Evolutionary conservation across 192 early-diverging fungal genomes (phyloP).

Genomic region (Phlyctochytrium arcticum): DNA sequence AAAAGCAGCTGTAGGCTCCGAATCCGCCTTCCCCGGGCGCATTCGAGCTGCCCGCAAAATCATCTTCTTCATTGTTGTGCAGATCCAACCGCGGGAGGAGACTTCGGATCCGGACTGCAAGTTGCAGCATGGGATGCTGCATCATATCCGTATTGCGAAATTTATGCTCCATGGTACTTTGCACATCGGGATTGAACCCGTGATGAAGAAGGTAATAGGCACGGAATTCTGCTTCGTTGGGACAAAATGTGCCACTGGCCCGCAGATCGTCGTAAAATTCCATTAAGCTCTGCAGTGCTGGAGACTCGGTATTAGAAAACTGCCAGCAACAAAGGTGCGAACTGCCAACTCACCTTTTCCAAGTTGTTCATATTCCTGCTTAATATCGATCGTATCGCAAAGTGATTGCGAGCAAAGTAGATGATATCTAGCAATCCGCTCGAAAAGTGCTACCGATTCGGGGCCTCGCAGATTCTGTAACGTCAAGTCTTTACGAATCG

Average conservation of each 20-base stretch:
- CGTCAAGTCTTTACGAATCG: slow-evolving; percentile 83
- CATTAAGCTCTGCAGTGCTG: slow-evolving; percentile 75
- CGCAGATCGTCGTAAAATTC: slow-evolving; percentile 83
- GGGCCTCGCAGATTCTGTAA: slow-evolving; percentile 73
- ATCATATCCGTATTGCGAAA: slow-evolving; percentile 56
- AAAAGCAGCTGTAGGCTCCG: slow-evolving; percentile 68
- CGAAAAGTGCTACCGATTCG: slow-evolving; percentile 66
- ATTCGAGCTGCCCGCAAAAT: slow-evolving; percentile 17
- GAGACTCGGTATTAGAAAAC: background rate
- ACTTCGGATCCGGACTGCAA: slow-evolving; percentile 64
- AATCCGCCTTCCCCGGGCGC: slow-evolving; percentile 31
- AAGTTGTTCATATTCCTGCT: slow-evolving; percentile 87
- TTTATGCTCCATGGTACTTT: slow-evolving; percentile 54
- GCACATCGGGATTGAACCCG: slow-evolving; percentile 66
- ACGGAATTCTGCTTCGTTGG: slow-evolving; percentile 87
- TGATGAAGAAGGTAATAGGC: slow-evolving; percentile 83
- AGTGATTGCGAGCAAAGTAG: slow-evolving; percentile 72
- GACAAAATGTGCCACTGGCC: slow-evolving; percentile 42
- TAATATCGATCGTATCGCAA: slow-evolving; percentile 66
- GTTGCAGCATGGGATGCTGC: slow-evolving; percentile 57
- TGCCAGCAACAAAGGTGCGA: background rate
- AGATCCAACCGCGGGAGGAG: slow-evolving; percentile 44
- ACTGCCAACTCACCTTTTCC: slow-evolving; percentile 61
- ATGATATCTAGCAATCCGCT: slow-evolving; percentile 84
- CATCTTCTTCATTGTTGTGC: slow-evolving; percentile 29